These are phyloP conservation scores for Passiflora organensis DNA, from an alignment of 345 rosid species.

Conservation along the genomic window DNA sequence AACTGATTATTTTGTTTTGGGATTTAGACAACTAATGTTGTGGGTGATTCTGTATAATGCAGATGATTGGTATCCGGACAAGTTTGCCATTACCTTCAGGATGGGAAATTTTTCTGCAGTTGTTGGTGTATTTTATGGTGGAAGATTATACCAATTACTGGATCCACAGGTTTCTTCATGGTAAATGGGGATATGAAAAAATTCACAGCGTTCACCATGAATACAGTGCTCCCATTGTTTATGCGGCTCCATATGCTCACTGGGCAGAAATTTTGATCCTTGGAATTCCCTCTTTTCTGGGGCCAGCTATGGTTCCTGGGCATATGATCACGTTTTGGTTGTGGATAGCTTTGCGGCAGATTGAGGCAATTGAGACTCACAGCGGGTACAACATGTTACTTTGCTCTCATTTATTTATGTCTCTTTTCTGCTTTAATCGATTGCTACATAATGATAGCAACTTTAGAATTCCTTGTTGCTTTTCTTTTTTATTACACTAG, in stretches of 20 bases:
- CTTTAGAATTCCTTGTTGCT: conserved; percentile 25
- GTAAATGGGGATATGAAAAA: conserved; percentile 90
- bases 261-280: conserved; percentile 90
- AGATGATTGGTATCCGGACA: conserved; percentile 66
- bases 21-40: not conserved
- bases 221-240: conserved; percentile 73
- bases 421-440: conserved; percentile 31
- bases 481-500: conserved; percentile 5
- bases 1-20: no score
- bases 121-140: conserved; percentile 65
- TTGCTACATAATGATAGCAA: conserved; percentile 29
- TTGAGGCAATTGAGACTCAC: conserved; percentile 93
- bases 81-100: conserved; percentile 76
- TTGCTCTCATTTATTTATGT: conserved; percentile 9
- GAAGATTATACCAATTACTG: conserved; percentile 93
- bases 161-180: conserved; percentile 79
- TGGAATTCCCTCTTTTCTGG: conserved; percentile 86
- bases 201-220: conserved; percentile 89
- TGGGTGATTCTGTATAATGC: conserved; percentile 11
- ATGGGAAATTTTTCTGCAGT: conserved; percentile 61
- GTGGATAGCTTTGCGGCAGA: conserved; percentile 85
- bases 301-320: conserved; percentile 92
- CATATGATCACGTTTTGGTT: conserved; percentile 90
- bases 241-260: conserved; percentile 87
- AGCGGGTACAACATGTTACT: conserved; percentile 71